Evolutionary conservation across 192 early-diverging fungal genomes (phyloP), one percentile per base, ranked within the genome.

Genomic region (Backusella parvicylindrica): DNA sequence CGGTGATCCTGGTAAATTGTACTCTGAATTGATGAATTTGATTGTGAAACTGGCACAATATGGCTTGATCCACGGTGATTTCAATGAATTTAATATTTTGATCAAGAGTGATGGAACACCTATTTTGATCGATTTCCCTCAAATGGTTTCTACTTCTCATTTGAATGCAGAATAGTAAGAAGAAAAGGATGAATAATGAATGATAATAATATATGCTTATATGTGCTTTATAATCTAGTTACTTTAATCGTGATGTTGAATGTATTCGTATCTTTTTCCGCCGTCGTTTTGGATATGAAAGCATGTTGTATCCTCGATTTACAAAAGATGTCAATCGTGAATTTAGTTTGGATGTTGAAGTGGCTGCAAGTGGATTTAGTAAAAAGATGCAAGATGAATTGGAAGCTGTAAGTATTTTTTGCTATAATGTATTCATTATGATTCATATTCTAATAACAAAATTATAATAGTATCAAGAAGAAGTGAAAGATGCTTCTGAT

Each of bases 81-180:
- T 99, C 77, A 99, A 99, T 88, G 98, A 99, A 75, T 99, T 99
- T 85, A 99, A 99, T 83, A 90, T 99, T 49, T 86, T 99, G 78
- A 86, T 99, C 67, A 88, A 87, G 49, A 92, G 91, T 38, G 83
- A 89, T 75, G 95, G 94, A 21, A 81, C 89, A 1, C 97, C 98
- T 16, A 83, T 98, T 8, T 84, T 99, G 50, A 99, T 99, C 70
- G 98, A 99, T 87, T 99, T 99, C 75, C 98, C 98, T 2, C 98
- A 99, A 83, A 99, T 99, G 98, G 96, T 99, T 21, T 99, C 97
- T 16, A 99, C 93, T 1, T 93, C 92, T 18, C 98, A 99, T 74
- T 72, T 86, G 12, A 99, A 99, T 78, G 98, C 97, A 21, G 96
- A 99, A 86, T 93, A 85, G 84, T 92, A 79, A 70, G 80, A 0